phyloP scores from a whole-genome alignment of 352 stramenopile species.

The Phytophthora pistaciae region DNA sequence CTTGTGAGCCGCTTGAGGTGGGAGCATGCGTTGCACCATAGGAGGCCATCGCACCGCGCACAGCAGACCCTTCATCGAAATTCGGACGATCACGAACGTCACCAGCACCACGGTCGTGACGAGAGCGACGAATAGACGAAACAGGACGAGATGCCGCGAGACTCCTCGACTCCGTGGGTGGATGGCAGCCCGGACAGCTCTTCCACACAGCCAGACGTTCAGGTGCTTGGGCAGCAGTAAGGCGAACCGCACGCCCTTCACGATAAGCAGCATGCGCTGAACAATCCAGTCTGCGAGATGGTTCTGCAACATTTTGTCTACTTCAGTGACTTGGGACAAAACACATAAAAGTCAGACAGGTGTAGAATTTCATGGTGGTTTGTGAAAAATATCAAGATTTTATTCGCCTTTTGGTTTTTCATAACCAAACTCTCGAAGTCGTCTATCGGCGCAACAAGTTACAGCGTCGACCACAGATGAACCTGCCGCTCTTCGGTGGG shows the following conservation, averaged over 20 bases:
- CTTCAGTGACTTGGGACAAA: neutral
- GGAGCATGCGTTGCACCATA: neutral
- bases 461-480: neutral
- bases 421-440: no score
- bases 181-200: conserved; percentile 4
- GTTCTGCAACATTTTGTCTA: neutral
- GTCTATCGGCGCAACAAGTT: neutral
- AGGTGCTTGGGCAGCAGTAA: neutral
- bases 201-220: conserved; percentile 1
- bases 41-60: conserved; percentile 2
- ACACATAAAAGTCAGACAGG: no score
- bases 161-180: neutral
- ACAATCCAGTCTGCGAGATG: neutral
- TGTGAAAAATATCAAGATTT: no score
- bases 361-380: no score
- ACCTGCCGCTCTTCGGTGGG: neutral
- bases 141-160: neutral
- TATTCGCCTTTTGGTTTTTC: no score
- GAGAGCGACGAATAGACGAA: conserved; percentile 1
- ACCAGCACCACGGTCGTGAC: neutral
- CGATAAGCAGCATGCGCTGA: conserved; percentile 1
- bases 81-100: neutral
- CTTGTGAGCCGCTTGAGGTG: neutral
- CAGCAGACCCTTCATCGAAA: conserved; percentile 6
- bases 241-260: neutral